Evolutionary conservation across 129 eudicot species (phyloP).

Genomic region (Flaveria sonorensis): DNA sequence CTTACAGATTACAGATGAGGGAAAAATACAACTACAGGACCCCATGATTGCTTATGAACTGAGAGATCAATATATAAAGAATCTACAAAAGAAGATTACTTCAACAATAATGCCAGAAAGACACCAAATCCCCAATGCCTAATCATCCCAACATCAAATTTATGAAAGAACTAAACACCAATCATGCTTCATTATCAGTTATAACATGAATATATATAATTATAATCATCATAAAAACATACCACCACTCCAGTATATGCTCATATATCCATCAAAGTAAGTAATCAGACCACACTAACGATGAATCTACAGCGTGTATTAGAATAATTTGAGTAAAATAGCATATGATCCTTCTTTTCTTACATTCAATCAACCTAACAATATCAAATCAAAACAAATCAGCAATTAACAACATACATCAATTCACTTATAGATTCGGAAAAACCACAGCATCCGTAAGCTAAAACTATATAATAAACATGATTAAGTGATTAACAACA

Average conservation of each 20-base stretch:
- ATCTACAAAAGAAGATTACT: constrained; percentile 3
- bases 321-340: not conserved
- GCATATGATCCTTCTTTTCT: not conserved
- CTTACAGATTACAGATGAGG: not conserved
- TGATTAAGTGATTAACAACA: constrained; percentile 1
- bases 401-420: constrained; percentile 1
- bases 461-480: constrained; percentile 22
- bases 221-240: not conserved
- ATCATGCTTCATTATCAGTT: constrained; percentile 15
- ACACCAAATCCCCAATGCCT: not conserved
- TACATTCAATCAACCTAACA: not conserved
- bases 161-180: not conserved
- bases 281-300: not conserved
- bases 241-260: not conserved
- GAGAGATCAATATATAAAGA: not conserved
- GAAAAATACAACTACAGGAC: not conserved
- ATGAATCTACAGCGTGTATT: not conserved
- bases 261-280: constrained; percentile 1
- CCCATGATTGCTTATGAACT: not conserved
- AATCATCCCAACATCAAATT: not conserved
- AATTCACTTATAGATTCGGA: constrained; percentile 13
- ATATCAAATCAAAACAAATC: constrained; percentile 4
- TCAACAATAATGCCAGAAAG: constrained; percentile 6
- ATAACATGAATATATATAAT: not conserved
- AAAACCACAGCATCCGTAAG: not conserved